Conservation (phyloP, 768 basidiomycete species). For the Leccinum disarticulatum region DNA sequence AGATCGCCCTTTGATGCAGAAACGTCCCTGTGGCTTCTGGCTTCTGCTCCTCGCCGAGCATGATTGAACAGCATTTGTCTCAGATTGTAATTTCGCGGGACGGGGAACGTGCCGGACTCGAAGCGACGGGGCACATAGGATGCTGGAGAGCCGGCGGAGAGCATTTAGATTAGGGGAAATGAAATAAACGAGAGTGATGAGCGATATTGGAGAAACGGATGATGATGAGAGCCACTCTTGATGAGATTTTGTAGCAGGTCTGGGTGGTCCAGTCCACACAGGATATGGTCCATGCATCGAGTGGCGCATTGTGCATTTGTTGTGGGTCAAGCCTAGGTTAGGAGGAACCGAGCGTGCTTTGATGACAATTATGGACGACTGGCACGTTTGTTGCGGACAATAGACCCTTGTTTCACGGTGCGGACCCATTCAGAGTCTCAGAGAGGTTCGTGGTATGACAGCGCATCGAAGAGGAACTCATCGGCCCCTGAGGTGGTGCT, state of each 20-base stretch:
- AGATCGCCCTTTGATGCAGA: background rate
- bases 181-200: background rate
- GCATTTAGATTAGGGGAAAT: background rate
- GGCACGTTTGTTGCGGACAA: conserved; percentile 3
- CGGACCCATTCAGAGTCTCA: conserved; percentile 7
- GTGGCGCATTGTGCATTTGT: conserved; percentile 10
- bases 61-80: conserved; percentile 32
- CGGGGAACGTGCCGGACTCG: conserved; percentile 30
- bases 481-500: conserved; percentile 3
- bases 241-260: conserved; percentile 18
- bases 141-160: background rate
- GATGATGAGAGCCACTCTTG: background rate
- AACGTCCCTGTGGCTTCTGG: background rate
- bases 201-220: background rate
- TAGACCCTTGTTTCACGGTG: background rate
- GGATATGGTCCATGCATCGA: background rate
- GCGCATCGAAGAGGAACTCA: background rate
- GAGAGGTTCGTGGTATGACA: background rate
- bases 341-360: background rate
- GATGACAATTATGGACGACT: conserved; percentile 2
- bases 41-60: background rate
- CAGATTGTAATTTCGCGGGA: conserved; percentile 24
- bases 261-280: conserved; percentile 8
- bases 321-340: background rate
- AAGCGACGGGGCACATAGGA: conserved; percentile 21